A percentile compares a stretch with the other conserved stretches of the same genome.
Conservation (phyloP, 495 filamentous ascomycete species). For the Lindgomyces ingoldianus region DNA sequence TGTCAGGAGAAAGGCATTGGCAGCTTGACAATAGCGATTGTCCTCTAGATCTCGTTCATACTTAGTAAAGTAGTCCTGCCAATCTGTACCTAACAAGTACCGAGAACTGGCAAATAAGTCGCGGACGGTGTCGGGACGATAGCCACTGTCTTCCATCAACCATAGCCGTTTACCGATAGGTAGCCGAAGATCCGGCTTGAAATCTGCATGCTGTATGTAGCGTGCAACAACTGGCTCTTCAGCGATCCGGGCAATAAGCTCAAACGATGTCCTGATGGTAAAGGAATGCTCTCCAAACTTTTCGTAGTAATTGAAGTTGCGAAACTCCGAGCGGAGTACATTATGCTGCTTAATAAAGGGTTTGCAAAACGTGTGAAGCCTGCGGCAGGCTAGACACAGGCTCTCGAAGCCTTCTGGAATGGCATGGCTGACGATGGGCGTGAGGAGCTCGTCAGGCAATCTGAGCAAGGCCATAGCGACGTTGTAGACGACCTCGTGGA, state of each 20-base stretch:
- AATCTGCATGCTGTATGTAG: constrained; percentile 26
- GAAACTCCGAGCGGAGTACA: constrained; percentile 17
- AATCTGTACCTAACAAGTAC: constrained; percentile 23
- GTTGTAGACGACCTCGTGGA: constrained; percentile 24
- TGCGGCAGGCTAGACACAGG: constrained; percentile 18
- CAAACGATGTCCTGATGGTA: constrained; percentile 19
- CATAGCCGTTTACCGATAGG: constrained; percentile 16
- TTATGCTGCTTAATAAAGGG: constrained; percentile 20
- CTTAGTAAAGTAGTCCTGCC: constrained; percentile 24
- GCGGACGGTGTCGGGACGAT: constrained; percentile 24
- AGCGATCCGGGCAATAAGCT: constrained; percentile 26
- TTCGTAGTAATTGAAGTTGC: constrained; percentile 22
- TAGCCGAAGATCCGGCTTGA: constrained; percentile 19
- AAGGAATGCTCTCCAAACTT: constrained; percentile 1
- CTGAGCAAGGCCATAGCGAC: constrained; percentile 24
- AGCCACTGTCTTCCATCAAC: constrained; percentile 19
- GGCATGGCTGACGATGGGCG: constrained; percentile 24
- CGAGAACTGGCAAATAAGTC: constrained; percentile 25
- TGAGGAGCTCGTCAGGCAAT: constrained; percentile 24
- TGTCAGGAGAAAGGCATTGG: constrained; percentile 25
- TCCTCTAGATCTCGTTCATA: constrained; percentile 22
- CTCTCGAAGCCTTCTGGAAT: constrained; percentile 28
- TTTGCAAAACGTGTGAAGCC: constrained; percentile 27
- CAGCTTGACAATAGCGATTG: constrained; percentile 23
- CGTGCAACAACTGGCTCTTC: constrained; percentile 22